Evolutionary conservation across 768 basidiomycete species (phyloP), one percentile per base, ranked within the genome.

Genomic region (Tulasnella sp.): DNA sequence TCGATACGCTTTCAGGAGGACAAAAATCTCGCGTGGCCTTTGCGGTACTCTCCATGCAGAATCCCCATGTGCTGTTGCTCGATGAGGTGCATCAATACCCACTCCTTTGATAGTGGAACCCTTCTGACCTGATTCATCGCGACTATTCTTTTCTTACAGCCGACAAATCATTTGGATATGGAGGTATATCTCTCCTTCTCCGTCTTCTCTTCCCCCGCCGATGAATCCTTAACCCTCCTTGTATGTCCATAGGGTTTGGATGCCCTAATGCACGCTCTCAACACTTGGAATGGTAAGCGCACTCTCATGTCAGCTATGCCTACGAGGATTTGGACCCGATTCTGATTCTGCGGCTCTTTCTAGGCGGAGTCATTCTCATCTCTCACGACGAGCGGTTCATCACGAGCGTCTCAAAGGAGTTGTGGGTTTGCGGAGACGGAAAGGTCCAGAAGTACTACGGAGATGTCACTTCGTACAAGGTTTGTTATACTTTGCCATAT

Each of bases 21-120:
- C 95, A 98, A 68, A 97, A 97, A 72, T 88, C 86, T 60, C 85
- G 95, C 65, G 95, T 97, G 13, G 91, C 93, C 1, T 98, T 98
- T 72, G 83, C 94, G 2, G 77, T 84, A 19, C 70, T 95, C 48
- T 93, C 88, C 44, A 73, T 97, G 67, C 86, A 86, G 70, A 81
- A 81, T 58, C 96, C 96, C 7, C 96, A 99, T 69, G 81, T 99
- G 62, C 72, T 99, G 63, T 74, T 98, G 64, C 80, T 99, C 56
- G 96, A 99, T 71, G 96, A 99, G 79, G 89, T 86, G 61, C 66
- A 77, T 69, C 30, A 19, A 3, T 9, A n/a, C n/a, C n/a, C n/a
- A n/a, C n/a, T n/a, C n/a, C n/a, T n/a, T n/a, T n/a, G n/a, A n/a
- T n/a, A n/a, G n/a, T n/a, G n/a, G n/a, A n/a, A n/a, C n/a, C n/a